Evolutionary conservation across 2,329 filamentous ascomycete genomes (phyloP), one percentile per base, ranked within the genome.

Genomic region (Penicillium janthinellum): DNA sequence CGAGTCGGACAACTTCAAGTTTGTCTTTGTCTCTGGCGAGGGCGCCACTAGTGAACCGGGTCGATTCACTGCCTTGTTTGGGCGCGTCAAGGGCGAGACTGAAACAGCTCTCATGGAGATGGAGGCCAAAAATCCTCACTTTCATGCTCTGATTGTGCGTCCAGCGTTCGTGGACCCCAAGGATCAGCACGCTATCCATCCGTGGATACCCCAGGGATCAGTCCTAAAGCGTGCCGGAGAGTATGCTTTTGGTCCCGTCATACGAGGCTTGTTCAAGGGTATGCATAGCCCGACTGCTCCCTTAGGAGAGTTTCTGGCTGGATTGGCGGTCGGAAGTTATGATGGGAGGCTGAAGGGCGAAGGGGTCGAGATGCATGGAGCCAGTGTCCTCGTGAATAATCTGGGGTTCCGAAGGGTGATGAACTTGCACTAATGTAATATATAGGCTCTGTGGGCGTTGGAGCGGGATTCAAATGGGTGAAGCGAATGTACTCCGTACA

Each of bases 1-100:
- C 0, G 42, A 51, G 4, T 54, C 57, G 8, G 58, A 58, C 4
- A 22, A 20, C 39, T 88, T 92, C 73, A 85, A 85, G 54, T 92
- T 92, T 72, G 80, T 92, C 63, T 89, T 87, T 69, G 83, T 92
- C 34, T 92, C 89, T 0, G 89, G 87, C 0, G 68, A 72, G 50
- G 70, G 70, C 14, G 70, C 70, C 28, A 72, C 70, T 1, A 69
- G 69, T 25, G 75, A 75, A 0, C 88, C 88, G 0, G 82, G 82
- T 3, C 70, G 73, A 4, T 82, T 87, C 66, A 84, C 87, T 0
- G 72, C 82, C 17, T 74, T 85, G 47, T 92, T 85, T 67, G 87
- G 80, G 1, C 78, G 82, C 12, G 81, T 90, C 57, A 92, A 93
- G 72, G 90, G 90, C 12, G 81, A 86, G 70, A 83, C 85, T 0